Conservation (phyloP, 768 basidiomycete species). For the Xerocomellus intermedius region DNA sequence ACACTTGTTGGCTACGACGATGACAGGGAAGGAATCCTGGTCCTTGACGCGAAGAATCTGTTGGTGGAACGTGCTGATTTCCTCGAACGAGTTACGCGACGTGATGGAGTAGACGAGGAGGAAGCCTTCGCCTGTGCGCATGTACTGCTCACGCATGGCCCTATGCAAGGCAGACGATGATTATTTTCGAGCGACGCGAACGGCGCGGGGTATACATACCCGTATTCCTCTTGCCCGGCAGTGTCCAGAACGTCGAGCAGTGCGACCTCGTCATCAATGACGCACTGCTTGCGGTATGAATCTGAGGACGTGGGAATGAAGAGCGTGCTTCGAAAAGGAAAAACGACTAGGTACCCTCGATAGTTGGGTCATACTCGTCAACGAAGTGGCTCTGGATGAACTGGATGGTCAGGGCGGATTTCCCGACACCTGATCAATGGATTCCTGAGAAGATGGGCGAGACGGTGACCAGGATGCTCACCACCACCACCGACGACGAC, state of each 20-base stretch:
- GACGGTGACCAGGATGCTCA: constrained; percentile 44
- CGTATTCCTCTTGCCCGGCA: constrained; percentile 97
- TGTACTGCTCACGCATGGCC: constrained; percentile 99
- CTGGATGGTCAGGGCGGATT: constrained; percentile 95
- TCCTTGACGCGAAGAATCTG: constrained; percentile 97
- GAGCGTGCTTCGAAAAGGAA: not conserved
- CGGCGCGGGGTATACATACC: constrained; percentile 51
- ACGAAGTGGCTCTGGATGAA: constrained; percentile 97
- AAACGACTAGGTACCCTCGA: constrained; percentile 61
- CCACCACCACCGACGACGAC: constrained; percentile 99
- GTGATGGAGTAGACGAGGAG: constrained; percentile 97
- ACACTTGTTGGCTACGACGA: constrained; percentile 97
- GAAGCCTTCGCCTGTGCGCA: constrained; percentile 98
- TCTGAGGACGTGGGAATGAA: constrained; percentile 44
- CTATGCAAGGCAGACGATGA: constrained; percentile 38
- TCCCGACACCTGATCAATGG: constrained; percentile 44
- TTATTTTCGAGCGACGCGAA: constrained; percentile 1
- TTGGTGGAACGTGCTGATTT: constrained; percentile 94
- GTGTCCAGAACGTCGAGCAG: constrained; percentile 96
- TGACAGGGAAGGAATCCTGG: constrained; percentile 91
- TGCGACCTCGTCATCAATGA: constrained; percentile 98
- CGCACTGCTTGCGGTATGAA: constrained; percentile 95
- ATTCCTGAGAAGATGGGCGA: not conserved
- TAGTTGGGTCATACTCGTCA: constrained; percentile 93
- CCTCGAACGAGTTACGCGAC: constrained; percentile 96